Base-by-base conservation (phyloP, 129 eudicot species). In the Lactuca saligna region DNA sequence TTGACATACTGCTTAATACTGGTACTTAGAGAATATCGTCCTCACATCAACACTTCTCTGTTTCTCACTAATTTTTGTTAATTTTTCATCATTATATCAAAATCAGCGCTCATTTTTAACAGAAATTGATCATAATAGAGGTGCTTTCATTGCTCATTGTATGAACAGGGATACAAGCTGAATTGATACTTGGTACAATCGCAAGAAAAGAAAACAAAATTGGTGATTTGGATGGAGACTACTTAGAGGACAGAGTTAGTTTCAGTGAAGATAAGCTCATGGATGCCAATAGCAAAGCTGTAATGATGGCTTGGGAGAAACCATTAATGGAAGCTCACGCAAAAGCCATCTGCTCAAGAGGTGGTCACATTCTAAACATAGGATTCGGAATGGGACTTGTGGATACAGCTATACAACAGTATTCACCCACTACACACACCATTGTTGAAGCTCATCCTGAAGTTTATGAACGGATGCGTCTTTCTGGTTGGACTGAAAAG, bases 361-460 rank as follows among this genome's bases (percentile, higher is more conserved):
- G 96, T 3, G 96, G 98, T 42, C 87, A 83, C 66, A 64, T 92
- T 35, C 56, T 92, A 60, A 92, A 92, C 83, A 85, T 89, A 72
- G 97, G 99, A 53, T 93, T 93, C 75, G 99, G 99, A 17, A 89
- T 89, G 99, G 99, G 95, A 16, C 90, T 93, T 41, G 99, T 93
- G 71, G 99, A 89, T 79, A 83, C 88, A 35, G 97, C 99, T 17
- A 89, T 93, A 35, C 95, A 85, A 61, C 92, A 85, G 69, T 93
- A 89, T 61, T 63, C 62, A 65, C 90, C 92, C 6, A 74, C 66
- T 48, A 56, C 86, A 0, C 97, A 93, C 70, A 93, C 99, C 38
- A 89, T 93, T 57, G 82, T 93, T 31, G 99, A 93, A 80, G 99
- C 99, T 76, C 97, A 93, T 62, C 95, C 95, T 35, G 97, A 83